Evolutionary conservation across 2,329 filamentous ascomycete species (phyloP).

Genomic region (Alternaria conjuncta): DNA sequence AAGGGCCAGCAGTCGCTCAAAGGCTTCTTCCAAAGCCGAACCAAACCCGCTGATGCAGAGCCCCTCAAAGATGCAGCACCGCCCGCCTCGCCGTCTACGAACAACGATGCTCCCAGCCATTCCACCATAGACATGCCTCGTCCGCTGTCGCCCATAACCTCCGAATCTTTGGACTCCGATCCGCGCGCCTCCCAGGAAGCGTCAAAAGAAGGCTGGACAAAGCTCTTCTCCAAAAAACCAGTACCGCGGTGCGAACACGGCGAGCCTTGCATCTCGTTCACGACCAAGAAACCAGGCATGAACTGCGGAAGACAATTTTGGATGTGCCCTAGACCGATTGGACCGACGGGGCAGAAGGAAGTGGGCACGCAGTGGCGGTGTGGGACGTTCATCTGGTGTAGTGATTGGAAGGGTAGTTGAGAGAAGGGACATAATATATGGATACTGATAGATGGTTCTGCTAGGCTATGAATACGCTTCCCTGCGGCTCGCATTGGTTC

Average conservation of each 20-base stretch:
- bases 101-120: slow-evolving; percentile 4
- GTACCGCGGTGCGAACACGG: slow-evolving; percentile 85
- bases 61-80: slow-evolving; percentile 5
- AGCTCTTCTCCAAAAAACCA: slow-evolving; percentile 76
- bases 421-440: neutral
- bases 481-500: neutral
- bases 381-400: slow-evolving; percentile 77
- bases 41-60: slow-evolving; percentile 15
- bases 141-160: slow-evolving; percentile 1
- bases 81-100: slow-evolving; percentile 1
- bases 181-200: slow-evolving; percentile 60
- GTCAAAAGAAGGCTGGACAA: slow-evolving; percentile 82
- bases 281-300: slow-evolving; percentile 86
- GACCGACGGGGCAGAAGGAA: slow-evolving; percentile 85
- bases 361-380: slow-evolving; percentile 86
- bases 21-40: slow-evolving; percentile 71
- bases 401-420: slow-evolving; percentile 61
- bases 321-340: slow-evolving; percentile 75
- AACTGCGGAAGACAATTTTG: slow-evolving; percentile 75
- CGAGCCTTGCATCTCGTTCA: slow-evolving; percentile 82
- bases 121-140: slow-evolving; percentile 3
- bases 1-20: slow-evolving; percentile 70
- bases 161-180: slow-evolving; percentile 23
- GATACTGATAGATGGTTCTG: neutral
- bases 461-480: neutral